Evolutionary conservation across 305 asterid genomes (phyloP).

Genomic region (Stenogyne calaminthoides): DNA sequence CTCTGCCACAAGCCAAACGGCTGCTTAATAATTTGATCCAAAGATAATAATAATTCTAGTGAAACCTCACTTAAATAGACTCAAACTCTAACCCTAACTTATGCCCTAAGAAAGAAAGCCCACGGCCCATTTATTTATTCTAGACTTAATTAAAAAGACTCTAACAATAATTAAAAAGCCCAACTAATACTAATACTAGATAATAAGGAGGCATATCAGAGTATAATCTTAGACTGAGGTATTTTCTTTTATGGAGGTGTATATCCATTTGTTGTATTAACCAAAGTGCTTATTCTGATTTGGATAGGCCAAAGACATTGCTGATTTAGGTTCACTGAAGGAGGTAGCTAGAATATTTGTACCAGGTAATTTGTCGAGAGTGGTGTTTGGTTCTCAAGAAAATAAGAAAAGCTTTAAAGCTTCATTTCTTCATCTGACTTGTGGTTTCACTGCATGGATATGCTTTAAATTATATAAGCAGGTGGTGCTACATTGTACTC

Average conservation of each 20-base stretch:
- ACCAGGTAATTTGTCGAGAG: constrained; percentile 59
- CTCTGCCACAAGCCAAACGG: too few relatives aligned
- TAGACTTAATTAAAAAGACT: too few relatives aligned
- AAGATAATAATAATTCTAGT: too few relatives aligned
- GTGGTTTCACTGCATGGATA: neutral
- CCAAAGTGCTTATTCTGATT: constrained; percentile 33
- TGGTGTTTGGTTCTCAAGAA: constrained; percentile 20
- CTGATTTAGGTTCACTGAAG: constrained; percentile 88
- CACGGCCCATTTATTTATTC: too few relatives aligned
- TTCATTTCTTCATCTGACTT: neutral
- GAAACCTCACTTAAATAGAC: too few relatives aligned
- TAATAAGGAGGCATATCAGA: too few relatives aligned
- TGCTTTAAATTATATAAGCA: constrained; percentile 33
- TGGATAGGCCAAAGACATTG: constrained; percentile 84
- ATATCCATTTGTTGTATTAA: constrained; percentile 22
- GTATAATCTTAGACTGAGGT: neutral
- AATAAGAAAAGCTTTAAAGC: constrained; percentile 2
- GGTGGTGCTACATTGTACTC: constrained; percentile 74
- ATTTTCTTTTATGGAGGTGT: neutral
- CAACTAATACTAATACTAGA: too few relatives aligned
- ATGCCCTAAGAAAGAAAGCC: too few relatives aligned
- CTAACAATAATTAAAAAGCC: too few relatives aligned
- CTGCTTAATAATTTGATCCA: too few relatives aligned
- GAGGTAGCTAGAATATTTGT: constrained; percentile 90
- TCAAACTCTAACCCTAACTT: too few relatives aligned